A percentile compares a stretch with the other conserved stretches of the same genome.
Conservation (phyloP, 1,284 basidiomycete species). For the Melanopsichium pennsylvanicum region DNA sequence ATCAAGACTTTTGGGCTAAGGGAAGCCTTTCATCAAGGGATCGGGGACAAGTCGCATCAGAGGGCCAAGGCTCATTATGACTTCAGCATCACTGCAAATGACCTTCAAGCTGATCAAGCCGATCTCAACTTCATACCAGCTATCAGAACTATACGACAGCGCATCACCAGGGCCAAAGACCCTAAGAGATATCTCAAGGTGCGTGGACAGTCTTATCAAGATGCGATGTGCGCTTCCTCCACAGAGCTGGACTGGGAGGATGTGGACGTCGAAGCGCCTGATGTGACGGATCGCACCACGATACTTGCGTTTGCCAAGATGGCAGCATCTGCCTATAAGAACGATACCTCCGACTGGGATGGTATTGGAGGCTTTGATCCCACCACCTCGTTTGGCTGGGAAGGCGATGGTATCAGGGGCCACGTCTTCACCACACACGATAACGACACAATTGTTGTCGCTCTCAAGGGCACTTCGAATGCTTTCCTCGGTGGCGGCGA, state of each 20-base stretch:
- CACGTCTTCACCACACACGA: constrained; percentile 72
- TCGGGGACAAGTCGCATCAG: constrained; percentile 31
- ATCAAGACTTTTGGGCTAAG: constrained; percentile 32
- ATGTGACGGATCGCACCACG: constrained; percentile 79
- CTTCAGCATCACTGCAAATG: constrained; percentile 30
- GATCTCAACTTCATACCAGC: constrained; percentile 26
- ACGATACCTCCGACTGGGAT: constrained; percentile 42
- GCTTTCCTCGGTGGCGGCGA: constrained; percentile 80
- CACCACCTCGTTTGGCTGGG: constrained; percentile 89
- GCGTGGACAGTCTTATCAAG: constrained; percentile 34
- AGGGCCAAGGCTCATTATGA: constrained; percentile 27
- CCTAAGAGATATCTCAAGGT: constrained; percentile 37
- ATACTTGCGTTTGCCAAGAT: constrained; percentile 88
- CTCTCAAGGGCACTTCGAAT: constrained; percentile 93
- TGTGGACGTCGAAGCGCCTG: constrained; percentile 69
- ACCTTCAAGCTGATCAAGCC: constrained; percentile 8
- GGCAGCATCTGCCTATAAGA: constrained; percentile 84
- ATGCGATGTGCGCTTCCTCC: constrained; percentile 34
- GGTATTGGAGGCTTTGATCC: constrained; percentile 60
- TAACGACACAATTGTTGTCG: constrained; percentile 84
- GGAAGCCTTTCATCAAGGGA: constrained; percentile 42
- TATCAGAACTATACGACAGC: constrained; percentile 32
- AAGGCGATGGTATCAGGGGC: constrained; percentile 86
- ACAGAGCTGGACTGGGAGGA: constrained; percentile 68
- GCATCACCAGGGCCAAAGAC: constrained; percentile 36